Conservation (phyloP, 176 grass and related monocot species). For the Eragrostis curvula region DNA sequence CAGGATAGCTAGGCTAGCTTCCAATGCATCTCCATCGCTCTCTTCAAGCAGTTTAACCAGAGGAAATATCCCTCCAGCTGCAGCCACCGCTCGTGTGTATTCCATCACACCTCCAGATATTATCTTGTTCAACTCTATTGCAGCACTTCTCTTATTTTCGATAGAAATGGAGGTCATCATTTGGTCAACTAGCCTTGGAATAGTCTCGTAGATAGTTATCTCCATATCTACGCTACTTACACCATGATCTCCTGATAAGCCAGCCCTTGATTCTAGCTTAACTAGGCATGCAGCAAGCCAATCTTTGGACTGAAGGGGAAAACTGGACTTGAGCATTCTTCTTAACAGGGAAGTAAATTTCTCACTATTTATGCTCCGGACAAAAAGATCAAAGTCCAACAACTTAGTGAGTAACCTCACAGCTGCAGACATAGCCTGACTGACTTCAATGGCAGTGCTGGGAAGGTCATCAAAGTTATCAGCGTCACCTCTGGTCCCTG, state of each 20-base stretch:
- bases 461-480: constrained; percentile 38
- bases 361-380: constrained; percentile 39
- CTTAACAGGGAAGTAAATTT: constrained; percentile 48
- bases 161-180: constrained; percentile 59
- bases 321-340: constrained; percentile 54
- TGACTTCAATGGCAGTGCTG: constrained; percentile 34
- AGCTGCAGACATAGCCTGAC: constrained; percentile 49
- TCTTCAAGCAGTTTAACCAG: constrained; percentile 70
- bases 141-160: constrained; percentile 52
- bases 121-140: constrained; percentile 64
- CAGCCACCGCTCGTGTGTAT: constrained; percentile 59
- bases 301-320: constrained; percentile 61
- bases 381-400: constrained; percentile 60
- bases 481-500: constrained; percentile 43
- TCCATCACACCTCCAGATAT: constrained; percentile 62
- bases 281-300: constrained; percentile 60
- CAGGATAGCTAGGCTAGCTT: constrained; percentile 63
- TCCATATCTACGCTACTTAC: constrained; percentile 56
- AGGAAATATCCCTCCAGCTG: constrained; percentile 69
- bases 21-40: constrained; percentile 47
- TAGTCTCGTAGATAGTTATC: constrained; percentile 61
- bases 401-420: constrained; percentile 64
- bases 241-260: constrained; percentile 38
- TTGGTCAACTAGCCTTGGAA: constrained; percentile 63
- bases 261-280: constrained; percentile 56